Percentiles rank a stretch among this genome's conserved stretches.
Conservation (phyloP, 441 rosid genomes). For the Brassica balearica region DNA sequence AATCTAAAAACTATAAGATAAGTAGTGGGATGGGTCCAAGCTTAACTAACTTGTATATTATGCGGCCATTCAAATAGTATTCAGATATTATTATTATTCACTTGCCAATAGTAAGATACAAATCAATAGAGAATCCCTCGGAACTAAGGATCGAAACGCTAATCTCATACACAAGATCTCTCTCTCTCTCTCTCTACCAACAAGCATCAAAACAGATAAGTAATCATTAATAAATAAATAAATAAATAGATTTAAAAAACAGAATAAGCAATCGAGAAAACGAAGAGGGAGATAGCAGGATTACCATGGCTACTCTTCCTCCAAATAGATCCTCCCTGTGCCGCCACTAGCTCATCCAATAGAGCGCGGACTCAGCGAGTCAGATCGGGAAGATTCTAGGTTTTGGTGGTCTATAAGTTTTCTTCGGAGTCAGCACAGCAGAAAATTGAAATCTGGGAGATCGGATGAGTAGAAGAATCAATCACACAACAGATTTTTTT, state of each 20-base stretch:
- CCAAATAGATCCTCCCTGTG: slow-evolving; percentile 21
- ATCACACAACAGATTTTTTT: not conserved
- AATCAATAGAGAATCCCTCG: slow-evolving; percentile 1
- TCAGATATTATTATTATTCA: not conserved
- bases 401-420: slow-evolving; percentile 30
- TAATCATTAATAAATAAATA: too few relatives aligned
- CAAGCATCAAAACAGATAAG: slow-evolving; percentile 5
- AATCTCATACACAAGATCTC: slow-evolving; percentile 4
- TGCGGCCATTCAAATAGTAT: slow-evolving; percentile 7
- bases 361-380: slow-evolving; percentile 34
- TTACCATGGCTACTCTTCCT: slow-evolving; percentile 36
- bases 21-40: slow-evolving; percentile 5
- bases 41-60: not conserved
- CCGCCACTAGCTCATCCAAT: slow-evolving; percentile 36
- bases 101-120: not conserved
- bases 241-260: too few relatives aligned
- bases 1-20: not conserved
- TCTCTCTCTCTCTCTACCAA: slow-evolving; percentile 2
- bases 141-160: slow-evolving; percentile 20
- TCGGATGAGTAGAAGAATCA: slow-evolving; percentile 9
- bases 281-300: not conserved
- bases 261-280: slow-evolving; percentile 14
- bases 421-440: slow-evolving; percentile 15
- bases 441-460: slow-evolving; percentile 13
- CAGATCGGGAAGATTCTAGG: slow-evolving; percentile 42